phyloP scores from a whole-genome alignment of 208 protist species.

The Strigomonas culicis region DNA sequence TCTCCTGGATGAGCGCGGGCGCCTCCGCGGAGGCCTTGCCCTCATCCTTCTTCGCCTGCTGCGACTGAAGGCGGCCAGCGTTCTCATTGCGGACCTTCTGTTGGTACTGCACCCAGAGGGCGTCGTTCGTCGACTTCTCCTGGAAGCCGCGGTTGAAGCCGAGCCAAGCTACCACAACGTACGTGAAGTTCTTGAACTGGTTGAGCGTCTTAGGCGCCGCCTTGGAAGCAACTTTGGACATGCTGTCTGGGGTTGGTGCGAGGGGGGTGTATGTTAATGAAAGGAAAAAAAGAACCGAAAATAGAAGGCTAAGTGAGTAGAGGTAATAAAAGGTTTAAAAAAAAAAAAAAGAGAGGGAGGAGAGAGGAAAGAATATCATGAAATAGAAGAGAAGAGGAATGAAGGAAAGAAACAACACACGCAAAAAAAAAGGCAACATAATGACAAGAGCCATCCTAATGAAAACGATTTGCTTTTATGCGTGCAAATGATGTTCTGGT shows the following conservation, averaged over 20 bases:
- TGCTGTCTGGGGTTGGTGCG: neutral
- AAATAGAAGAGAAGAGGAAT: constrained; percentile 11
- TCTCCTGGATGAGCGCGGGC: constrained; percentile 45
- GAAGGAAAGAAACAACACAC: neutral
- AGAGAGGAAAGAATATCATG: constrained; percentile 2
- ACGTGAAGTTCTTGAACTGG: constrained; percentile 85
- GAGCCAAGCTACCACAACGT: constrained; percentile 74
- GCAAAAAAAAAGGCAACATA: constrained; percentile 3
- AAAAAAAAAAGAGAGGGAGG: constrained; percentile 7
- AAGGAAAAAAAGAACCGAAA: constrained; percentile 9
- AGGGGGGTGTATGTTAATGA: neutral
- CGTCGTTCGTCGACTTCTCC: constrained; percentile 81
- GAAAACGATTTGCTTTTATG: neutral
- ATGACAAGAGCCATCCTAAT: neutral
- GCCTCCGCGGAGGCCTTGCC: constrained; percentile 16
- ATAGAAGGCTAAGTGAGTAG: constrained; percentile 4
- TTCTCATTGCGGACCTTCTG: constrained; percentile 59
- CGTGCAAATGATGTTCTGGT: neutral
- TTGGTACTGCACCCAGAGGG: constrained; percentile 69
- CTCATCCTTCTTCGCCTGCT: constrained; percentile 28
- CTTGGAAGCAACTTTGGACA: neutral
- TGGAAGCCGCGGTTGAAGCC: constrained; percentile 74
- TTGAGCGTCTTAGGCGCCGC: constrained; percentile 82
- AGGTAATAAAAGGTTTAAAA: neutral
- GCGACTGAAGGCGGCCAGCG: constrained; percentile 52